These are phyloP conservation scores for Populus deltoides DNA, from an alignment of 345 rosid species.

Conservation along the genomic window DNA sequence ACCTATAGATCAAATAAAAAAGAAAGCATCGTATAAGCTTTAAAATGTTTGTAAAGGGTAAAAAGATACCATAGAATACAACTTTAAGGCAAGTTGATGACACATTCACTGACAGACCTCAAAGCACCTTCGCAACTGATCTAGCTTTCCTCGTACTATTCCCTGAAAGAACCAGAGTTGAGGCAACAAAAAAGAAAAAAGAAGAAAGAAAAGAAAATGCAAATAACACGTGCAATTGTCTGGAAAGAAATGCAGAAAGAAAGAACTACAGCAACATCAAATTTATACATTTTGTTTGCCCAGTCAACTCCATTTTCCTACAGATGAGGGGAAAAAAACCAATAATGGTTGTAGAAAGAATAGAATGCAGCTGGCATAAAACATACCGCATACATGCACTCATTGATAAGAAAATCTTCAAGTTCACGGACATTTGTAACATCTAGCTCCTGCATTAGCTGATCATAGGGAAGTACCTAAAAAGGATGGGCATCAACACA, in stretches of 20 bases:
- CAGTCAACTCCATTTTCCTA: not conserved
- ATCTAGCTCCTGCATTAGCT: constrained; percentile 84
- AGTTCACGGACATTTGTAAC: constrained; percentile 92
- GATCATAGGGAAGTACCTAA: constrained; percentile 83
- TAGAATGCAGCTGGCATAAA: constrained; percentile 10
- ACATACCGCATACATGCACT: constrained; percentile 93
- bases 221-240: not conserved
- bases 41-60: not conserved
- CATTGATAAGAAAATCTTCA: constrained; percentile 97
- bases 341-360: not conserved
- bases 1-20: constrained; percentile 47
- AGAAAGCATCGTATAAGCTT: not conserved
- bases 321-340: not conserved
- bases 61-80: not conserved
- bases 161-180: constrained; percentile 47
- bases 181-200: not conserved
- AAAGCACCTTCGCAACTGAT: constrained; percentile 87
- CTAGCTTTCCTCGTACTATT: constrained; percentile 93
- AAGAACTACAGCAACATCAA: not conserved
- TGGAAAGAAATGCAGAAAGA: not conserved
- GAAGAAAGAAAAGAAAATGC: not conserved
- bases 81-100: not conserved
- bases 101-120: constrained; percentile 53
- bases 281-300: not conserved
- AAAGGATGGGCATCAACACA: constrained; percentile 10